Conservation (phyloP, 2,329 filamentous ascomycete genomes). For the Cladosporium sp. region DNA sequence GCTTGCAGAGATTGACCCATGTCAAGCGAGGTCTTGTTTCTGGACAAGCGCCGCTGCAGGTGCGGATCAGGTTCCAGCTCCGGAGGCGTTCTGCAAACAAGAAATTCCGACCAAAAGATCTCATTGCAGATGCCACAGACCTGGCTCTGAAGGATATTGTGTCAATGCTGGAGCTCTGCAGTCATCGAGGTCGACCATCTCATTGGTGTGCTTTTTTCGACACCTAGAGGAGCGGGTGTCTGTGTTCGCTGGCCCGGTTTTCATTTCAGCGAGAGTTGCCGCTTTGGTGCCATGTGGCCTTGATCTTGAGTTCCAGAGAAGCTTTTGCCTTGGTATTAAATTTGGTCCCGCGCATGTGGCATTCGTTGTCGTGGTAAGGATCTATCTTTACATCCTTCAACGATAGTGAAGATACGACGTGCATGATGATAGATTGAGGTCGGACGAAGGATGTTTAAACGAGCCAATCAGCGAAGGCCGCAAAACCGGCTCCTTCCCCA, state of each 20-base stretch:
- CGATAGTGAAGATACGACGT: neutral
- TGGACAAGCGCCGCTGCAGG: neutral
- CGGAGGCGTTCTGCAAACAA: neutral
- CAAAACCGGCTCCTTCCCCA: constrained; percentile 7
- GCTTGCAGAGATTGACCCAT: neutral
- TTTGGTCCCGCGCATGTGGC: too few relatives aligned
- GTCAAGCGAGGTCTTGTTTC: neutral
- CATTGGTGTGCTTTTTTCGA: too few relatives aligned
- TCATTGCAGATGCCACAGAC: too few relatives aligned
- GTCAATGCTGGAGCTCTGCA: too few relatives aligned
- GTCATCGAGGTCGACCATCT: too few relatives aligned
- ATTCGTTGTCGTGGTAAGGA: too few relatives aligned
- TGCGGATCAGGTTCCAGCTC: neutral
- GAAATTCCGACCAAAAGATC: neutral
- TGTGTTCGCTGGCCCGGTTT: too few relatives aligned
- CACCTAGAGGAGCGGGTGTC: too few relatives aligned
- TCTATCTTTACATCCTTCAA: too few relatives aligned
- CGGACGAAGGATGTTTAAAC: neutral
- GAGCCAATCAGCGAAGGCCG: neutral
- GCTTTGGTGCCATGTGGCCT: neutral
- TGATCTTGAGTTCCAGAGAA: neutral
- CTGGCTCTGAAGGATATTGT: too few relatives aligned
- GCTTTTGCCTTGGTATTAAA: too few relatives aligned
- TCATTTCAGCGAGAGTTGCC: neutral
- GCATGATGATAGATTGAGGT: neutral